Evolutionary conservation across 345 rosid genomes (phyloP).

Genomic region (Punica granatum): DNA sequence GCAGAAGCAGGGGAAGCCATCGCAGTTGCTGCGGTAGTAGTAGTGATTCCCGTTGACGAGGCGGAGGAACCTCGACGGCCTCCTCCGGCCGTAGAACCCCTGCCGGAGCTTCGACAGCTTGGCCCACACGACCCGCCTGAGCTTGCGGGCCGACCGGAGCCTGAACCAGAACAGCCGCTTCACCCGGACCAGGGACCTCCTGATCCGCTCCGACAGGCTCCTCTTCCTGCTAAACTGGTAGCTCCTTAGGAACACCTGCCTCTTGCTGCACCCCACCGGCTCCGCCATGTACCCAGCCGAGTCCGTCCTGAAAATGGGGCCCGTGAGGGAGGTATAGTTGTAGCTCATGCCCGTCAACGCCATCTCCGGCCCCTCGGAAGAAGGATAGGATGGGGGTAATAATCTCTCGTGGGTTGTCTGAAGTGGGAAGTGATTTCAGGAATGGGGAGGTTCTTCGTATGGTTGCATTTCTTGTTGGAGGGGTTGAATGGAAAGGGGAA

Average conservation of each 20-base stretch:
- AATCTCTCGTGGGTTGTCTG: constrained; percentile 4
- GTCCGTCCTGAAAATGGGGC: background rate
- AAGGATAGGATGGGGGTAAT: background rate
- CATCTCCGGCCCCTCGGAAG: background rate
- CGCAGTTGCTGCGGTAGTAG: background rate
- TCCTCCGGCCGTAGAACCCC: constrained; percentile 32
- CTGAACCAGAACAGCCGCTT: constrained; percentile 48
- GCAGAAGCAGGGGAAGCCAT: constrained; percentile 17
- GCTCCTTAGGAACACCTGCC: constrained; percentile 70
- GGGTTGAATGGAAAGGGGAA: too few relatives aligned
- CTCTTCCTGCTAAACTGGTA: constrained; percentile 67
- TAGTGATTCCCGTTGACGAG: constrained; percentile 22
- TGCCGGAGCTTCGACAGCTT: constrained; percentile 44
- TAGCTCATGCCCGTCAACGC: background rate
- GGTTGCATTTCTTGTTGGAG: too few relatives aligned
- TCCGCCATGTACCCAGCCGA: background rate
- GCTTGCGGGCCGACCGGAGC: constrained; percentile 34
- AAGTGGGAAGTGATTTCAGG: background rate
- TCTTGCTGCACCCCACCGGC: constrained; percentile 28
- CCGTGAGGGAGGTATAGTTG: background rate
- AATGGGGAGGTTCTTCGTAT: background rate
- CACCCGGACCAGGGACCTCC: constrained; percentile 31
- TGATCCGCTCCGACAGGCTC: constrained; percentile 44
- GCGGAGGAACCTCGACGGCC: constrained; percentile 30
- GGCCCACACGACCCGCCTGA: constrained; percentile 36